phyloP scores from a whole-genome alignment of 257 asterid species.

The Gentiana macrophylla region DNA sequence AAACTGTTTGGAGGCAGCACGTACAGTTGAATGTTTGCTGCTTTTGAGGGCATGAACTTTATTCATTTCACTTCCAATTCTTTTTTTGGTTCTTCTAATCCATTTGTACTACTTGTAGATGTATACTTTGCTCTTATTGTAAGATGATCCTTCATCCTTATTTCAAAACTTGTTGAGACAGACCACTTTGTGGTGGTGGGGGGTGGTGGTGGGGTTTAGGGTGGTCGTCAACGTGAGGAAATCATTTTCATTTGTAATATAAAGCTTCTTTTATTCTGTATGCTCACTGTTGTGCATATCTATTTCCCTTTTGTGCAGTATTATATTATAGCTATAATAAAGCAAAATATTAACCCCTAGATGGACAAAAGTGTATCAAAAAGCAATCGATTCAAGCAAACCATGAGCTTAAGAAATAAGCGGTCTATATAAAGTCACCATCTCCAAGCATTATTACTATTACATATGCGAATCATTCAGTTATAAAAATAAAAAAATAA shows the following conservation, averaged over 20 bases:
- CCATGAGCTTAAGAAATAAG: too few relatives aligned
- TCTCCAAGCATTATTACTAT: too few relatives aligned
- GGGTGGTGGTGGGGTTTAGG: neutral
- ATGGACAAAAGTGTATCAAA: too few relatives aligned
- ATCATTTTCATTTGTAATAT: neutral
- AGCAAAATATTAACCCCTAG: too few relatives aligned
- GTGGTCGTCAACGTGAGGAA: neutral
- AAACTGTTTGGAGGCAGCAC: neutral
- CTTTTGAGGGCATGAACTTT: neutral
- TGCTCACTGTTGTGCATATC: neutral
- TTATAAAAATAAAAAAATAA: too few relatives aligned
- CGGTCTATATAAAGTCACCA: too few relatives aligned
- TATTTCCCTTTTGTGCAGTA: neutral
- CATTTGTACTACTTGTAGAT: too few relatives aligned
- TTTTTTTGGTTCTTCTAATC: neutral
- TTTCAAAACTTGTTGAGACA: neutral
- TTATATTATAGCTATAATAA: neutral
- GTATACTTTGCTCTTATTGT: neutral
- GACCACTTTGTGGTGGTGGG: too few relatives aligned
- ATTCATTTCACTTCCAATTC: conserved; percentile 5
- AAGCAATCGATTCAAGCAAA: too few relatives aligned
- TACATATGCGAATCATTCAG: too few relatives aligned
- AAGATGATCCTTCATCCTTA: neutral
- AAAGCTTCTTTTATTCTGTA: conserved; percentile 8
- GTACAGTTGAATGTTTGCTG: conserved; percentile 5